Base-by-base conservation (phyloP, 805 yeast genomes). In the Cephaloascus fragrans region DNA sequence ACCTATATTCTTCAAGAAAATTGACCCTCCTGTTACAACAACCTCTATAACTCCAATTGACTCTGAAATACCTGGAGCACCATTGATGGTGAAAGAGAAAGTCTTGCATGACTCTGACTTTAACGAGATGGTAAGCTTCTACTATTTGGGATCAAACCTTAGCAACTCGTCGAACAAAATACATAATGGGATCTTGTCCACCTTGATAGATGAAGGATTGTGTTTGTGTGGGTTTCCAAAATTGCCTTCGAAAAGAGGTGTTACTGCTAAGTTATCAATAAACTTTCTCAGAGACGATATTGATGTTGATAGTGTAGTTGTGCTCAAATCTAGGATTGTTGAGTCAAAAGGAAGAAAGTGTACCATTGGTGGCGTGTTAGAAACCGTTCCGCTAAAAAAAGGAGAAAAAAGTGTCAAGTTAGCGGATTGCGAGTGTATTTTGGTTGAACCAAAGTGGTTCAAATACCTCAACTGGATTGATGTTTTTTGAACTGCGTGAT, bases 401-500 rank as follows among this genome's bases (percentile, higher is more conserved):
- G 35, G 36, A 3, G 47, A 42, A 15, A 23, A 46, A 15, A 41
- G 47, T 3, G 20, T 18, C 5, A 37, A 35, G 33, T 60, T 78
- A 37, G 94, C 90, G 0, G 59, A 66, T 14, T 88, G 87, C 0
- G 62, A 61, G 26, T 83, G 94, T 56, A 61, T 84, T 2, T 64
- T 87, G 43, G 93, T 87, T 2, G 95, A 87, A 52, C 96, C 96
- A 3, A 78, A 68, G 49, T 87, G 96, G 95, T 85, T 85, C 60
- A 81, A 76, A 51, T 84, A 77, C 51, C 60, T 85, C 39, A 53
- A 56, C n/a, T 67, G 71, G 71, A 23, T 44, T 63, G 18, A n/a
- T 8, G 29, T n/a, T 19, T 35, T 34, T 34, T 34, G 20, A 34
- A 32, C 9, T 17, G 14, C 14, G 12, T 23, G 28, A 23, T 23